Base-by-base conservation (phyloP, 441 rosid species). In the Euphorbia corollata region DNA sequence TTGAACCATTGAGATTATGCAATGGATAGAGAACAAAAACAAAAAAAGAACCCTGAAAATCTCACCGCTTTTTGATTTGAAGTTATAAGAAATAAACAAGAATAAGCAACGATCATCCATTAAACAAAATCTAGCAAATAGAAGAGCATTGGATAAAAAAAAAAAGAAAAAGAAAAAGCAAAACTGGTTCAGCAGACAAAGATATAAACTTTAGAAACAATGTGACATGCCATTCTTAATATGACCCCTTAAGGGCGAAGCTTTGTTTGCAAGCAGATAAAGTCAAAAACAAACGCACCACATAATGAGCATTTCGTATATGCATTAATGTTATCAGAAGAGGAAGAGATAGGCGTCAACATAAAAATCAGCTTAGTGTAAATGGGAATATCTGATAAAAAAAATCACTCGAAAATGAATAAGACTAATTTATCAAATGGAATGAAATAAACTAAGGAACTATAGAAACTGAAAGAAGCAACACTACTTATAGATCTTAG, bases 201-300 rank as follows among this genome's bases (percentile, higher is more conserved):
- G 71, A 71, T 56, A 36, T 57, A 55, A 73, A 50, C 74, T 68
- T 68, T 62, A 39, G 47, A 59, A 34, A 63, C 70, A 77, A 39
- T 63, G 47, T 54, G 24, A 36, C 70, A 54, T 51, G 39, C 32
- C 30, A 36, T 64, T 56, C 45, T 55, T 47, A 51, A 24, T 34
- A 69, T 10, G n/a, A n/a, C 36, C 36, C 66, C 71, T 32, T 69
- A 20, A n/a, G 11, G 11, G 13, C 27, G 48, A 58, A 36, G 47
- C 48, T 64, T 71, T 27, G 60, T 67, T 11, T 54, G 48, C 54
- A 27, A 58, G 65, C 9, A 59, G 41, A 63, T 15, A 48, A 32
- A 47, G 67, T 36, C 30, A 67, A 64, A 61, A 54, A 66, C 2
- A 58, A 16, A 8, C 24, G 23, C 51, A 2, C 23, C 38, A n/a